Base-by-base conservation (phyloP, 2,329 filamentous ascomycete genomes). In the Diaporthe capsici region DNA sequence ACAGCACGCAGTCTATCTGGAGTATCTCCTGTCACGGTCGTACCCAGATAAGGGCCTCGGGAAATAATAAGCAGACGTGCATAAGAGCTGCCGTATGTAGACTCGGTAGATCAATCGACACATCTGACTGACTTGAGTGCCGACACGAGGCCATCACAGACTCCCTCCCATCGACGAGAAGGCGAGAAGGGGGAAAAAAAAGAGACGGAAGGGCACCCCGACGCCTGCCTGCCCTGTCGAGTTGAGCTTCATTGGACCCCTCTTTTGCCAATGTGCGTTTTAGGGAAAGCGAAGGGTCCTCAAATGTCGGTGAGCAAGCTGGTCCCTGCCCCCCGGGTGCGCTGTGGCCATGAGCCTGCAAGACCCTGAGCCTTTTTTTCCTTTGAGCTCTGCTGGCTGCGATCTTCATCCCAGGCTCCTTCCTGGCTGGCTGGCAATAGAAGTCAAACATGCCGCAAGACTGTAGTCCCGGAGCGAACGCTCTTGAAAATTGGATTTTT, bases 241-340 rank as follows among this genome's bases (percentile, higher is more conserved):
- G 20, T n/a, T 53, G 71, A 58, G 31, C 44, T 49, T 53, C 22
- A 49, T 60, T 39, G 53, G 55, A 51, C 65, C 61, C 72, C 72
- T 60, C 72, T 70, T 74, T 70, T 58, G 60, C 53, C 20, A 71
- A 55, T 55, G 58, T 65, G 51, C 34, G 57, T 39, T 60, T 47
- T 53, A 75, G 44, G 68, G 57, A 63, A 53, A 49, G 42, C 31
- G 44, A 63, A 75, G 73, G 63, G 53, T 61, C 60, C 60, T 44
- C 75, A 76, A 76, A 76, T 76, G 75, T 76, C 75, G 75, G 75
- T 76, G 75, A 75, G 70, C 51, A 53, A 61, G 70, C 47, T 63
- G 70, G 61, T 42, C 60, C 68, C 68, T 73, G 51, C 34, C 65
- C 63, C 63, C 12, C n/a, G 65, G 49, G 34, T 39, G 47, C 31